phyloP scores from a whole-genome alignment of 805 yeast species.

The Isabelozyma heimii region DNA sequence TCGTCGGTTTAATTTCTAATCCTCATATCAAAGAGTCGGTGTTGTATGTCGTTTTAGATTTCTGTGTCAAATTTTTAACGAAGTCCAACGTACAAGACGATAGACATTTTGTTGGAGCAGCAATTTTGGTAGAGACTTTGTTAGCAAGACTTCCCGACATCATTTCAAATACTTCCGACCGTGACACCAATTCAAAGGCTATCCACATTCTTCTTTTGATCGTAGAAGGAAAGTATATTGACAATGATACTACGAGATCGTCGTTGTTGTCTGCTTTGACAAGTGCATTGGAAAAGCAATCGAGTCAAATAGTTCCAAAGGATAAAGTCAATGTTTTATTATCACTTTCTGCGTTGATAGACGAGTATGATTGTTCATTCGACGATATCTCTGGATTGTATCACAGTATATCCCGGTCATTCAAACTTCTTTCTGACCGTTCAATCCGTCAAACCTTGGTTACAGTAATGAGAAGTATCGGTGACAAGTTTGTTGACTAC shows the following conservation, averaged over 20 bases:
- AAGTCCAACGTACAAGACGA: conserved; percentile 31
- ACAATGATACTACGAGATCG: conserved; percentile 51
- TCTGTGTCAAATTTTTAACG: conserved; percentile 46
- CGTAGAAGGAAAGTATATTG: conserved; percentile 56
- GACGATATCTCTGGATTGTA: conserved; percentile 50
- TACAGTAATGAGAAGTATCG: conserved; percentile 58
- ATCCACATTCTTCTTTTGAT: conserved; percentile 51
- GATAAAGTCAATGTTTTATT: conserved; percentile 58
- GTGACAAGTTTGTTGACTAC: conserved; percentile 46
- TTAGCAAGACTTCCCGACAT: conserved; percentile 50
- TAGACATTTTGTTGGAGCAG: conserved; percentile 45
- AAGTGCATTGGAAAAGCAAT: conserved; percentile 57
- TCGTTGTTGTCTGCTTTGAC: conserved; percentile 57
- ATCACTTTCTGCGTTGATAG: conserved; percentile 55
- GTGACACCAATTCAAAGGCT: conserved; percentile 50
- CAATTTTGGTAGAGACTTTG: conserved; percentile 57
- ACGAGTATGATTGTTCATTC: conserved; percentile 51
- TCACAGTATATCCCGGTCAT: conserved; percentile 52
- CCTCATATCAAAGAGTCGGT: conserved; percentile 67
- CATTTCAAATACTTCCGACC: conserved; percentile 37
- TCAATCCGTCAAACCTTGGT: conserved; percentile 62
- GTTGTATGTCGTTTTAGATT: conserved; percentile 50
- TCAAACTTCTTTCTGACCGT: conserved; percentile 56
- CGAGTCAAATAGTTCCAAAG: conserved; percentile 45
- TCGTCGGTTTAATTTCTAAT: conserved; percentile 54